Conservation (phyloP, 129 eudicot species). For the Logfia minima region DNA sequence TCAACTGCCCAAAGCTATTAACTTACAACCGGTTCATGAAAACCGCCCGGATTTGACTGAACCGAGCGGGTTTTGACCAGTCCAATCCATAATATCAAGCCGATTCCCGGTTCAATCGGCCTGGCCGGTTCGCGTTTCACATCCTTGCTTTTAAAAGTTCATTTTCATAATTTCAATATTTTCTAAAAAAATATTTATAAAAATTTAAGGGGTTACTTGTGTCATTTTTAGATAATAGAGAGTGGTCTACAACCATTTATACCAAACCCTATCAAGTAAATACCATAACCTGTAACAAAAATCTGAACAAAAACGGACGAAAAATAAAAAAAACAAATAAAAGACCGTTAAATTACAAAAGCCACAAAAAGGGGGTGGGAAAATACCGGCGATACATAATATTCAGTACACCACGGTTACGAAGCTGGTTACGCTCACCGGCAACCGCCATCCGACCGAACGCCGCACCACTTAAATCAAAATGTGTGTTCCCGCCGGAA, state of each 20-base stretch:
- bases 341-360: not conserved
- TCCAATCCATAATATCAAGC: too few relatives aligned
- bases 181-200: not conserved
- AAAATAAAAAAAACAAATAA: not conserved
- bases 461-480: slow-evolving; percentile 97
- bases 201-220: not conserved
- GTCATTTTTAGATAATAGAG: slow-evolving; percentile 7
- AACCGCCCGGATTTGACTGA: too few relatives aligned
- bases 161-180: too few relatives aligned
- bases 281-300: not conserved
- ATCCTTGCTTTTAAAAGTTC: too few relatives aligned
- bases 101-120: too few relatives aligned
- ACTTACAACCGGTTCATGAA: too few relatives aligned
- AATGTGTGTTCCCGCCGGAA: slow-evolving; percentile 72
- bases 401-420: slow-evolving; percentile 73
- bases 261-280: not conserved
- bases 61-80: too few relatives aligned
- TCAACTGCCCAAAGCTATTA: too few relatives aligned
- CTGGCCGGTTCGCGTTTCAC: too few relatives aligned
- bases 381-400: slow-evolving; percentile 63
- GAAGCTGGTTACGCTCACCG: slow-evolving; percentile 62
- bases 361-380: not conserved
- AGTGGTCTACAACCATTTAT: not conserved
- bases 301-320: not conserved
- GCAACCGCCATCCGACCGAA: slow-evolving; percentile 84